Conservation (phyloP, 1,284 basidiomycete species). For the Psilocybe mexicana region DNA sequence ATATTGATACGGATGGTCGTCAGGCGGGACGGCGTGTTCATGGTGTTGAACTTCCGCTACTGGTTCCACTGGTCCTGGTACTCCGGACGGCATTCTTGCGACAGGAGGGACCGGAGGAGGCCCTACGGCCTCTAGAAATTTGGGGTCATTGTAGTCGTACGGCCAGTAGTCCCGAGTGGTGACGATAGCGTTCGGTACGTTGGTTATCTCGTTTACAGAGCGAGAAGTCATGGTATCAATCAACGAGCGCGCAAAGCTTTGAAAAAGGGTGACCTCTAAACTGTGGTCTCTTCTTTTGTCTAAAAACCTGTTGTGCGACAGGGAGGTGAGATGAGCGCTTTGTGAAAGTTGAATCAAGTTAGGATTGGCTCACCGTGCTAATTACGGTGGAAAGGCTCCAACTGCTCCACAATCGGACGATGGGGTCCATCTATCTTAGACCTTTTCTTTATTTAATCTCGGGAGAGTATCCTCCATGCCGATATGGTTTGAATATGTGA, state of each 20-base stretch:
- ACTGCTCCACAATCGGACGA: no score
- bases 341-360: no score
- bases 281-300: no score
- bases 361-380: no score
- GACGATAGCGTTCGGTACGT: background rate
- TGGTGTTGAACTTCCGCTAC: background rate
- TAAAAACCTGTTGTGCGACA: no score
- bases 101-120: background rate
- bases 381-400: no score
- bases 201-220: background rate
- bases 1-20: conserved; percentile 30
- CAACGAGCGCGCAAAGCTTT: no score
- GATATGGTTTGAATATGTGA: no score
- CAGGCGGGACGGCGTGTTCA: background rate
- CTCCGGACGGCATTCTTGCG: background rate
- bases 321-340: no score
- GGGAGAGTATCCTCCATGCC: no score
- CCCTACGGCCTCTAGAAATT: background rate
- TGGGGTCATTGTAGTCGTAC: background rate
- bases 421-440: background rate
- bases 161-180: background rate
- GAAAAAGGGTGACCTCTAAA: no score
- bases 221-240: background rate
- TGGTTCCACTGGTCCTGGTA: background rate
- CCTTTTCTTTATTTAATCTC: no score